Conservation (phyloP, 495 filamentous ascomycete species). For the Penicillium egyptiacum region DNA sequence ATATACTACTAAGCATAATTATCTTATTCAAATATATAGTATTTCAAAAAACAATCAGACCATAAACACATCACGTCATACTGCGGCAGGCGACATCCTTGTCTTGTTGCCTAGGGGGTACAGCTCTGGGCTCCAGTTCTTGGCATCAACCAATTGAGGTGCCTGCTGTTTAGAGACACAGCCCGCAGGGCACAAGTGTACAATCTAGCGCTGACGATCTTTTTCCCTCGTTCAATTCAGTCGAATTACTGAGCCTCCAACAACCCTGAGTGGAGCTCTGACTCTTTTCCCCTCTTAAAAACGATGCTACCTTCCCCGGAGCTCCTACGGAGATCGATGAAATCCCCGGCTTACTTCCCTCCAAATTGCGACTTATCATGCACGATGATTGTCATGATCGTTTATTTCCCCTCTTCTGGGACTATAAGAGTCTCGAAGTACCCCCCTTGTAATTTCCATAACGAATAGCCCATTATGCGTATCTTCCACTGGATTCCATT, state of each 20-base stretch:
- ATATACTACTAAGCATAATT: too few relatives aligned
- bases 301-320: conserved; percentile 27
- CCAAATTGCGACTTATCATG: not conserved
- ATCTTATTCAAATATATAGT: too few relatives aligned
- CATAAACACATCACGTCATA: not conserved
- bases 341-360: too few relatives aligned
- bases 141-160: not conserved
- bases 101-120: not conserved
- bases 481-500: conserved; percentile 23
- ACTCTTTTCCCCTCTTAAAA: not conserved
- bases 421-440: conserved; percentile 4
- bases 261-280: not conserved
- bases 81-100: not conserved
- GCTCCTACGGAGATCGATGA: conserved; percentile 25
- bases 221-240: not conserved
- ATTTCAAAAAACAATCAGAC: too few relatives aligned
- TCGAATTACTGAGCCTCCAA: not conserved
- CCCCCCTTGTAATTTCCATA: not conserved
- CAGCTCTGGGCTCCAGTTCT: not conserved
- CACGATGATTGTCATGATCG: not conserved
- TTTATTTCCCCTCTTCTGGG: not conserved
- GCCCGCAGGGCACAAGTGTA: not conserved
- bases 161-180: not conserved
- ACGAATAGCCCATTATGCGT: conserved; percentile 28
- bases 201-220: conserved; percentile 1